Evolutionary conservation across 169 alveolate genomes (phyloP).

Genomic region (Plasmodium vinckei): DNA sequence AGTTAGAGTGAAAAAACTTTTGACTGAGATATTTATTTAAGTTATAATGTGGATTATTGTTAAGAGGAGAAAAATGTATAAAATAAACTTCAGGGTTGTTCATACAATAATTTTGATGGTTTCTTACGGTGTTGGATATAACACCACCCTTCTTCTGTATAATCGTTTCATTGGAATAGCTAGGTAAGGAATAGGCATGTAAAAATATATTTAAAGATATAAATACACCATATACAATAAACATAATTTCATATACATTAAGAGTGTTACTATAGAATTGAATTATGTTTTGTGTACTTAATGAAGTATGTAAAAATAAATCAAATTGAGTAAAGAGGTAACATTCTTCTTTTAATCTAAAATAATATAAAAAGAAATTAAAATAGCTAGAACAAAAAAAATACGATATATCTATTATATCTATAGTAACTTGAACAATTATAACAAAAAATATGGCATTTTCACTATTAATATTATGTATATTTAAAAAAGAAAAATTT

Average conservation of each 20-base stretch:
- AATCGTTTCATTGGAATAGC: slow-evolving; percentile 15
- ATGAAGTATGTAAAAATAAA: slow-evolving; percentile 1
- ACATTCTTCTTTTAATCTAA: slow-evolving; percentile 26
- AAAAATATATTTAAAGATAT: slow-evolving; percentile 28
- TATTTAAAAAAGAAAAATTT: slow-evolving; percentile 20
- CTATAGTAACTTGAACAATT: slow-evolving; percentile 55
- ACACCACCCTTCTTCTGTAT: background rate
- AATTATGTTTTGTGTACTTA: background rate
- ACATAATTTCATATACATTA: slow-evolving; percentile 21
- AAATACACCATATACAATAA: slow-evolving; percentile 27
- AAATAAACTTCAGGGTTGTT: no score
- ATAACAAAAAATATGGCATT: slow-evolving; percentile 23
- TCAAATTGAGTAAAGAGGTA: slow-evolving; percentile 2
- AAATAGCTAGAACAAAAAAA: slow-evolving; percentile 41
- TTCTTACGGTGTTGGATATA: no score
- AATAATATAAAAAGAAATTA: slow-evolving; percentile 37
- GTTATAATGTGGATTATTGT: no score
- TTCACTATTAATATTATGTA: slow-evolving; percentile 24
- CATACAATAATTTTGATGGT: no score
- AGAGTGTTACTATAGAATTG: slow-evolving; percentile 20
- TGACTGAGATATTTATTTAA: no score
- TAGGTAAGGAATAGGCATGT: slow-evolving; percentile 54
- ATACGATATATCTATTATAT: slow-evolving; percentile 30
- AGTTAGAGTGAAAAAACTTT: no score
- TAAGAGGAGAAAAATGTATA: no score